A percentile compares a stretch with the other conserved stretches of the same genome.
Conservation (phyloP, 2,329 filamentous ascomycete species). For the Westerdykella aurantiaca region DNA sequence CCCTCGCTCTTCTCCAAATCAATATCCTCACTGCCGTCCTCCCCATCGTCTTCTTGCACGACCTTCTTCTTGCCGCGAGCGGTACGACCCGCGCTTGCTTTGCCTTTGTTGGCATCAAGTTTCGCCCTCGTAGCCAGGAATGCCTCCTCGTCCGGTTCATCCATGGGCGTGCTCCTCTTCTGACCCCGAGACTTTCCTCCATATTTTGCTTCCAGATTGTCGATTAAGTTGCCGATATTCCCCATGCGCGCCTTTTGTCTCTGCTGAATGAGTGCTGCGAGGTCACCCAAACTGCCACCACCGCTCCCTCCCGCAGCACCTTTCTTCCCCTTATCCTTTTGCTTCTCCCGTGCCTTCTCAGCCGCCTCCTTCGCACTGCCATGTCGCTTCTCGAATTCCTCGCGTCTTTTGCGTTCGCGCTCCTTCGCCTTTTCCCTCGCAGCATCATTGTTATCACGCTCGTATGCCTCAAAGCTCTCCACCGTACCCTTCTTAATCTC, state of each 20-base stretch:
- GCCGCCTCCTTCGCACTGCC: slow-evolving; percentile 46
- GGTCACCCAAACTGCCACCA: slow-evolving; percentile 29
- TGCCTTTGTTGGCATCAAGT: slow-evolving; percentile 9
- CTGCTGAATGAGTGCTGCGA: slow-evolving; percentile 36
- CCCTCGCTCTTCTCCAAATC: slow-evolving; percentile 8
- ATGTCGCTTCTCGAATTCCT: slow-evolving; percentile 45
- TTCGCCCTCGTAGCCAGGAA: slow-evolving; percentile 39
- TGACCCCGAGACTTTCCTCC: slow-evolving; percentile 40
- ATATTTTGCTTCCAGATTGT: slow-evolving; percentile 31
- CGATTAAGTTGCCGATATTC: slow-evolving; percentile 24
- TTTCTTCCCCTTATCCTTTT: slow-evolving; percentile 54
- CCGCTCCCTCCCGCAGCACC: slow-evolving; percentile 11
- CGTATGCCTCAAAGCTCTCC: slow-evolving; percentile 61
- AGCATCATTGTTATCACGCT: slow-evolving; percentile 54
- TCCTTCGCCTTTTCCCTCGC: slow-evolving; percentile 27
- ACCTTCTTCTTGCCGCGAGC: neutral
- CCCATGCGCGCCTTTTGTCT: slow-evolving; percentile 30
- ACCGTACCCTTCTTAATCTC: slow-evolving; percentile 70
- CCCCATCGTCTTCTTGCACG: neutral
- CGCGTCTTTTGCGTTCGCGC: slow-evolving; percentile 32
- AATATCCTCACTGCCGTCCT: neutral
- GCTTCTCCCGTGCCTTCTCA: slow-evolving; percentile 61
- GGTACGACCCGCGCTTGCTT: slow-evolving; percentile 4
- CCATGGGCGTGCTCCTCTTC: slow-evolving; percentile 39
- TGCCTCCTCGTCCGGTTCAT: slow-evolving; percentile 59